These are phyloP conservation scores for Cryphonectria parasitica DNA, from an alignment of 2,329 filamentous ascomycete genomes.

Conservation along the genomic window DNA sequence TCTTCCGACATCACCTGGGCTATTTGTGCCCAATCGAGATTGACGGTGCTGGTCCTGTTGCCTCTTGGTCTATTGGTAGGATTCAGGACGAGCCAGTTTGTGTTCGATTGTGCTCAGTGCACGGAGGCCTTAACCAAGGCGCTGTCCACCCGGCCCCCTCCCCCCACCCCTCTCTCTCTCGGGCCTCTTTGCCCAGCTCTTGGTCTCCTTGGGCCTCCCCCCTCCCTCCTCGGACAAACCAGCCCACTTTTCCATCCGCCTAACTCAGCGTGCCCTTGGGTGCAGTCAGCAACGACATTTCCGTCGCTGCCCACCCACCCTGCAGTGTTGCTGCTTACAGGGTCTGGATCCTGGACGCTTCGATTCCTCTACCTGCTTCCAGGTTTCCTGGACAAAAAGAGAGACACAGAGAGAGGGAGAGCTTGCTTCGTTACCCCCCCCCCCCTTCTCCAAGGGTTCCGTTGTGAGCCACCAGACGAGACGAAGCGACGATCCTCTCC, in stretches of 20 bases:
- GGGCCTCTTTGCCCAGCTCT: neutral
- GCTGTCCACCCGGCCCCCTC: neutral
- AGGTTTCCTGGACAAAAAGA: constrained; percentile 13
- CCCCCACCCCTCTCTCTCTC: too few species aligned
- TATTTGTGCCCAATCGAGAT: constrained; percentile 26
- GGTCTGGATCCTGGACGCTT: constrained; percentile 23
- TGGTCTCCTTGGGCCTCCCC: constrained; percentile 24
- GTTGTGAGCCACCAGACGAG: constrained; percentile 10
- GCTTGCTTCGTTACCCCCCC: neutral
- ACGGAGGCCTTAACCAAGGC: constrained; percentile 16
- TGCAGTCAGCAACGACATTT: constrained; percentile 26
- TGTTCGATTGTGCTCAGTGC: constrained; percentile 16
- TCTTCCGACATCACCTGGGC: constrained; percentile 19
- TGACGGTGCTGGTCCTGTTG: neutral
- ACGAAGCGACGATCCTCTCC: constrained; percentile 5
- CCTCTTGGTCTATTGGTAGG: neutral
- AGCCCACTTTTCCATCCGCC: constrained; percentile 28
- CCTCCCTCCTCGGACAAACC: constrained; percentile 18
- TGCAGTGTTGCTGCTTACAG: constrained; percentile 18
- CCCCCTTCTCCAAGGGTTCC: constrained; percentile 13
- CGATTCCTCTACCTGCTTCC: constrained; percentile 21
- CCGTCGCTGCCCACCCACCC: constrained; percentile 25
- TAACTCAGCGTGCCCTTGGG: constrained; percentile 23
- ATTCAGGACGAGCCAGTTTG: neutral
- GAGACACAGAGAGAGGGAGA: neutral